Conservation (phyloP, 192 early-diverging fungal genomes). For the Linnemannia schmuckeri region DNA sequence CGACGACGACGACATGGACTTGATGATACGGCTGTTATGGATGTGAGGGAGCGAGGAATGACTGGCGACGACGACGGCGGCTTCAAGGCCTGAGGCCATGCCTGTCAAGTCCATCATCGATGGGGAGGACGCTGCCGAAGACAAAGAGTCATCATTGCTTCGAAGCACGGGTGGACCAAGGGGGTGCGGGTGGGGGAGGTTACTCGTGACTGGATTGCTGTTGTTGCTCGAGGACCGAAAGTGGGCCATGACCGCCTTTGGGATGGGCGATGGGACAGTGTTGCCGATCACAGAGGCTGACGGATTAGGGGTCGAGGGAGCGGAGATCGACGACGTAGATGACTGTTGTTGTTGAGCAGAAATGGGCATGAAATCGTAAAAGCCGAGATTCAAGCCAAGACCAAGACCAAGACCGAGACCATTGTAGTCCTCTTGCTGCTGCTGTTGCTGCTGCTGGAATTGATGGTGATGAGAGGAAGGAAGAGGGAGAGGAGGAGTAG, state of each 20-base stretch:
- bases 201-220: not conserved
- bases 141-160: not conserved
- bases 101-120: not conserved
- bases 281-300: not conserved
- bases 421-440: not conserved
- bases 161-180: not conserved
- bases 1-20: too few relatives aligned
- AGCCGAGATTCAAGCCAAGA: not conserved
- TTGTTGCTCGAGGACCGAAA: slow-evolving; percentile 16
- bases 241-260: slow-evolving; percentile 12
- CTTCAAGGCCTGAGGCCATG: not conserved
- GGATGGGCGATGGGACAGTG: not conserved
- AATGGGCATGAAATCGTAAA: not conserved
- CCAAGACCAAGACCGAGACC: not conserved
- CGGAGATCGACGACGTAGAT: not conserved
- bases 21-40: not conserved
- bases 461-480: slow-evolving; percentile 8
- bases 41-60: not conserved
- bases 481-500: not conserved
- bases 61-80: not conserved
- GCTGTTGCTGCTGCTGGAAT: slow-evolving; percentile 4
- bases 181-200: too few relatives aligned
- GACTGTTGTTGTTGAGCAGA: slow-evolving; percentile 2
- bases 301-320: not conserved
- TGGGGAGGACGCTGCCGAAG: not conserved